A percentile compares a stretch with the other conserved stretches of the same genome.
phyloP scores from a whole-genome alignment of 1,284 basidiomycete genomes.

The Tylopilus sp. region DNA sequence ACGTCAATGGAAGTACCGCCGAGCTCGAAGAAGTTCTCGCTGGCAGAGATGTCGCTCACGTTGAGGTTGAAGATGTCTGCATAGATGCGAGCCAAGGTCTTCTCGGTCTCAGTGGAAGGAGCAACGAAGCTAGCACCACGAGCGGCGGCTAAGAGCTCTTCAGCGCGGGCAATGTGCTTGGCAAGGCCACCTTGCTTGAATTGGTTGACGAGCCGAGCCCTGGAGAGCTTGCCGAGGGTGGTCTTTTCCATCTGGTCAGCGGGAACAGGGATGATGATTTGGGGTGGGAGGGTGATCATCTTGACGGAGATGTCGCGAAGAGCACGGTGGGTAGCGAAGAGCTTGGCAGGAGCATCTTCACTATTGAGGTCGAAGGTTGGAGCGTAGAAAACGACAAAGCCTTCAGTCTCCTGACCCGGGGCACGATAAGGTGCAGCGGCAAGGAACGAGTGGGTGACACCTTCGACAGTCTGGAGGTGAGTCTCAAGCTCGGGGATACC shows the following conservation, averaged over 20 bases:
- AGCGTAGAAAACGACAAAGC: conserved; percentile 38
- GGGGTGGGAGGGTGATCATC: conserved; percentile 40
- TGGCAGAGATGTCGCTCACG: conserved; percentile 31
- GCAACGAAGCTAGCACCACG: conserved; percentile 30
- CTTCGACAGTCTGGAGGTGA: conserved; percentile 49
- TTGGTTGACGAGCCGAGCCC: conserved; percentile 28
- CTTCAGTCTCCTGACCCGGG: conserved; percentile 36
- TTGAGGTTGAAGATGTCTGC: conserved; percentile 36
- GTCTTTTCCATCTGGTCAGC: conserved; percentile 40
- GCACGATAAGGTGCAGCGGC: conserved; percentile 42
- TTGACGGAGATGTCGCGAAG: conserved; percentile 34
- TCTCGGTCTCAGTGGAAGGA: conserved; percentile 31
- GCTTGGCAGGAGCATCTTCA: conserved; percentile 26
- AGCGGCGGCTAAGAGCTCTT: conserved; percentile 29
- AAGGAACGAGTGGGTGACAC: conserved; percentile 46
- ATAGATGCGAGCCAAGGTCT: conserved; percentile 29
- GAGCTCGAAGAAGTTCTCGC: conserved; percentile 41
- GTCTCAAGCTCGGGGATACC: conserved; percentile 49
- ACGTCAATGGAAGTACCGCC: conserved; percentile 42
- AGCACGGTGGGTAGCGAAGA: conserved; percentile 29
- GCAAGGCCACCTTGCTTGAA: conserved; percentile 37
- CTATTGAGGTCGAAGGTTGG: conserved; percentile 33
- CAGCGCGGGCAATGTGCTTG: conserved; percentile 31
- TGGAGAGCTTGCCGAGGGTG: conserved; percentile 36
- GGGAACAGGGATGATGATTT: conserved; percentile 33